Base-by-base conservation (phyloP, 495 filamentous ascomycete genomes). In the Trichoderma gamsii region DNA sequence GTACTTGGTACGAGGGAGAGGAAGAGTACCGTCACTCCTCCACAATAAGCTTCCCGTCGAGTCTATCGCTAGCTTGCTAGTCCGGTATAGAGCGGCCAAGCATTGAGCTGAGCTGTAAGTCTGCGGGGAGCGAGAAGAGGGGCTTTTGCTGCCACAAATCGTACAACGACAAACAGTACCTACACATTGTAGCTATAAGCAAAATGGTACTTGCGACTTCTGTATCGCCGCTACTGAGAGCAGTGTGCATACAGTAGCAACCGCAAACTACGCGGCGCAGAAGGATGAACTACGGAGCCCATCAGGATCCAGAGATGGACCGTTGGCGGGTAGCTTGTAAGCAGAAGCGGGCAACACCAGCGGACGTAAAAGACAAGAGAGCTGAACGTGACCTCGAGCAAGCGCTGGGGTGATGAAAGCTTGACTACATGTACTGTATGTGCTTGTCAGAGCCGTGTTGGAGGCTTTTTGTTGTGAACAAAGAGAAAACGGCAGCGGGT, bases 341-440 rank as follows among this genome's bases (percentile, higher is more conserved):
- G 56, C 56, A 61, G 56, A 61, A 61, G 56, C 56, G 56, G 56
- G 56, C 56, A 61, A 61, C 23, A 11, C 51, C 23, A 61, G 52
- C 27, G 27, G 56, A 61, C 23, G 25, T 9, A 38, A 38, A 38
- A 38, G 35, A 38, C 35, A 38, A 7, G 3, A 21, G 16, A 27
- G 56, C 25, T 32, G 56, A 32, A 32, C 56, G 56, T 61, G 56
- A 61, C 56, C 56, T 61, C 35, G 25, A 11, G 27, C 27, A 61
- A 61, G n/a, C 49, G 49, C 16, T 52, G 49, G 49, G 5, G 18
- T 21, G 7, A 52, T 18, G 27, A 61, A 7, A 29, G 4, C 29
- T 29, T 1, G 29, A 29, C 29, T 4, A n/a, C n/a, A n/a, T n/a
- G n/a, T n/a, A n/a, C n/a, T n/a, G n/a, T n/a, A 4, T 29, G 29